Evolutionary conservation across 441 rosid species (phyloP).

Genomic region (Isatis lusitanica): DNA sequence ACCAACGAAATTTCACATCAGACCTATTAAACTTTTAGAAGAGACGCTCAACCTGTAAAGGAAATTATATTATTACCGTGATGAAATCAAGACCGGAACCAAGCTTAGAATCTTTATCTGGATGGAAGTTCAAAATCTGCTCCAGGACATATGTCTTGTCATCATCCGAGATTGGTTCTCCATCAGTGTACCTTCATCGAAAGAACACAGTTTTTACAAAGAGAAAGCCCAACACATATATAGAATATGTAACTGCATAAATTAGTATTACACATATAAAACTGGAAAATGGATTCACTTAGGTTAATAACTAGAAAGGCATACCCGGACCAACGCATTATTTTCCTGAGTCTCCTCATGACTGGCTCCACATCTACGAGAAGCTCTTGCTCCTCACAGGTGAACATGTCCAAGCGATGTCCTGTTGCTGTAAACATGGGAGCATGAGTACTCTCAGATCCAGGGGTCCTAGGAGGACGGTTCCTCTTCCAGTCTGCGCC

Average conservation of each 20-base stretch:
- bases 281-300: background rate
- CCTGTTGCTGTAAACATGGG: slow-evolving; percentile 57
- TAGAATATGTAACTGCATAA: background rate
- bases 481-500: slow-evolving; percentile 60
- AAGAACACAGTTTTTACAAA: slow-evolving; percentile 24
- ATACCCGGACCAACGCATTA: slow-evolving; percentile 71
- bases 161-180: slow-evolving; percentile 63
- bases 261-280: background rate
- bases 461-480: slow-evolving; percentile 52
- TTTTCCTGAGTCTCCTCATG: slow-evolving; percentile 61
- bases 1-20: background rate
- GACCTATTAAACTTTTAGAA: background rate
- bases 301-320: slow-evolving; percentile 16
- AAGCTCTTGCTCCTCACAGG: slow-evolving; percentile 79
- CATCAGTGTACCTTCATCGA: slow-evolving; percentile 70
- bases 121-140: slow-evolving; percentile 70
- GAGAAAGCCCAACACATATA: background rate
- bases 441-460: slow-evolving; percentile 37
- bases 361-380: slow-evolving; percentile 66
- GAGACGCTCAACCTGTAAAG: background rate
- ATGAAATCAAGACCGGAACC: slow-evolving; percentile 76
- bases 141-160: slow-evolving; percentile 65
- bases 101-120: slow-evolving; percentile 67
- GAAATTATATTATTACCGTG: slow-evolving; percentile 46
- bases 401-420: slow-evolving; percentile 77